Evolutionary conservation across 441 rosid species (phyloP), one percentile per base, ranked within the genome.

Genomic region (Manihot esculenta): DNA sequence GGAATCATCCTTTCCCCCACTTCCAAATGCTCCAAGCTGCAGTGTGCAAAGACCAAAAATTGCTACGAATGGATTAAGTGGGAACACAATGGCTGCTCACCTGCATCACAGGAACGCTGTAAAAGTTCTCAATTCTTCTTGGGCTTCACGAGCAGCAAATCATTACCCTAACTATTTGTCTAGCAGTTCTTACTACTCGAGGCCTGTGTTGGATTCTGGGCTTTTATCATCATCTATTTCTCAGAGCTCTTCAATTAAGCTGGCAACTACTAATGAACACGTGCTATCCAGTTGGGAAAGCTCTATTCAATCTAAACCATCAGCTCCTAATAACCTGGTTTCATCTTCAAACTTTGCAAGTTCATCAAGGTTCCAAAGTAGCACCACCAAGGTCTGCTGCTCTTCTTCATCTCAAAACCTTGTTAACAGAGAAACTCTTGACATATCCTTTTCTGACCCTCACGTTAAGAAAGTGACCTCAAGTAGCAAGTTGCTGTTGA

Each of bases 1-100:
- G 75, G 91, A 86, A 76, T 83, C 94, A 71, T 85, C 94, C 49
- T 92, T 92, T 80, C 97, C 97, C 70, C 91, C 96, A 44, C 93
- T 92, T 7, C 73, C 80, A 26, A 15, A 57, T 54, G 83, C 74
- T 30, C 70, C 84, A 17, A 77, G 80, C 69, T 64, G 86, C 68
- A 85, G 77, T 69, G 83, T 60, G 76, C 79, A 62, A 15, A 82
- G 70, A 35, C 38, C 84, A 61, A 85, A 72, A 79, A 70, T 59
- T 35, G 81, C 58, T 68, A 45, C 35, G n/a, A 69, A 59, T 70
- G 71, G 71, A 26, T 20, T 45, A 35, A 61, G 67, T 53, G 62
- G 66, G 21, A 74, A 77, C 64, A 75, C 84, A 62, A 74, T 83
- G 85, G 82, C 81, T 61, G 69, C 76, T 68, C 72, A 48, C 69